Conservation (phyloP, 345 rosid genomes). For the Gynandropsis gynandra region DNA sequence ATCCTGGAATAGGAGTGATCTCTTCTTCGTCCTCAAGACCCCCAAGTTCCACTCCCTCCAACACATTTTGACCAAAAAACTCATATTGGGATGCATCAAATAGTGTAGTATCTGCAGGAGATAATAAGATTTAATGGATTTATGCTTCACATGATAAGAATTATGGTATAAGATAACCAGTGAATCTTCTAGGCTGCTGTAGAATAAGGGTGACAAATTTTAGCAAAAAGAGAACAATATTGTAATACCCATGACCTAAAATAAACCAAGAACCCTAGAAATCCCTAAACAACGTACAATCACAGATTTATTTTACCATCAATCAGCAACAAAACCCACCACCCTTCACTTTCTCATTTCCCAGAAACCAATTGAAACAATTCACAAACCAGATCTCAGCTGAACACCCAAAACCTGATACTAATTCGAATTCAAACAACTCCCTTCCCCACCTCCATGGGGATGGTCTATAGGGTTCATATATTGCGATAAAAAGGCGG, state of each 20-base stretch:
- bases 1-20: constrained; percentile 39
- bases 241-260: not conserved
- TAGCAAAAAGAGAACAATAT: constrained; percentile 1
- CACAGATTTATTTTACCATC: not conserved
- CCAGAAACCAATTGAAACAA: not conserved
- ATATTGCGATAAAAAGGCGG: not conserved
- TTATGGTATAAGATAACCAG: not conserved
- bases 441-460: not conserved
- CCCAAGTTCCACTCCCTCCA: constrained; percentile 58
- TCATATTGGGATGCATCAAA: constrained; percentile 75
- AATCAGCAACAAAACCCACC: no score
- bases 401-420: not conserved
- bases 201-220: not conserved
- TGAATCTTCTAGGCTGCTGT: not conserved
- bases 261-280: not conserved
- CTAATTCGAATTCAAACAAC: not conserved
- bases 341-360: not conserved
- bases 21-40: constrained; percentile 48
- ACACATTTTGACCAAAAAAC: constrained; percentile 61
- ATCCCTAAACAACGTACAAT: no score
- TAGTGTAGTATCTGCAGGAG: constrained; percentile 28
- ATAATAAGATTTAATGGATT: not conserved
- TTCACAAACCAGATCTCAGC: not conserved
- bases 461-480: no score
- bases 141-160: not conserved